Evolutionary conservation across 2,329 filamentous ascomycete genomes (phyloP).

Genomic region (Zymoseptoria pseudotritici): DNA sequence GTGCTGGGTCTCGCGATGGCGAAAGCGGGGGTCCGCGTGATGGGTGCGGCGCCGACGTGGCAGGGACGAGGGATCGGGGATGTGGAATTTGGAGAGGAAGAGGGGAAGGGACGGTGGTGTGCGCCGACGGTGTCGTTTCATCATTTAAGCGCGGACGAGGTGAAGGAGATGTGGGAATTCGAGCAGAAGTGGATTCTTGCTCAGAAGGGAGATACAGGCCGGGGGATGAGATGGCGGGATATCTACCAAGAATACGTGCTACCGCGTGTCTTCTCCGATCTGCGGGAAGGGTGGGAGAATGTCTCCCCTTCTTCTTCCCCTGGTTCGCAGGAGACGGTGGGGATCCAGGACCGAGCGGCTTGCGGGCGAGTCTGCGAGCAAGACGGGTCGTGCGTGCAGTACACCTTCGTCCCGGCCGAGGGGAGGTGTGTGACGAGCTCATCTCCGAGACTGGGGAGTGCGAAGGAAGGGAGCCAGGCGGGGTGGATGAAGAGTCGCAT

Average conservation of each 20-base stretch:
- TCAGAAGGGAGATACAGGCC: background rate
- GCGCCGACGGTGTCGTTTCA: slow-evolving; percentile 13
- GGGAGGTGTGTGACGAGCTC: background rate
- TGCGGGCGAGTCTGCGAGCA: background rate
- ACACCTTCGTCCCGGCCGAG: background rate
- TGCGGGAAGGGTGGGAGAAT: background rate
- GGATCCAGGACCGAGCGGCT: background rate
- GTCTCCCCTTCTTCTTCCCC: background rate
- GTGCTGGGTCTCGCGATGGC: slow-evolving; percentile 20
- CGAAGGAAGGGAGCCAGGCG: background rate
- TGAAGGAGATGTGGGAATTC: slow-evolving; percentile 14
- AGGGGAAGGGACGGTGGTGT: slow-evolving; percentile 8
- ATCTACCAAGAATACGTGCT: background rate
- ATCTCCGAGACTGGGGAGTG: background rate
- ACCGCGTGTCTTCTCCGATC: too few species aligned
- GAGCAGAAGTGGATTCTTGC: slow-evolving; percentile 14
- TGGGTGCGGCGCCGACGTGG: slow-evolving; percentile 20
- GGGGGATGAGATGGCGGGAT: background rate
- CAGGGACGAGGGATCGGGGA: slow-evolving; percentile 4
- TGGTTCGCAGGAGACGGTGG: background rate
- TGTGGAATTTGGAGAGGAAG: background rate
- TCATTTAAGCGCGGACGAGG: slow-evolving; percentile 9
- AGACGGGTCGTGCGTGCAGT: background rate
- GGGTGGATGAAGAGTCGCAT: background rate
- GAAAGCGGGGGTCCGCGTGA: slow-evolving; percentile 14